These are phyloP conservation scores for Cupressus sempervirens DNA, from an alignment of 75 land plant species.

Conservation along the genomic window DNA sequence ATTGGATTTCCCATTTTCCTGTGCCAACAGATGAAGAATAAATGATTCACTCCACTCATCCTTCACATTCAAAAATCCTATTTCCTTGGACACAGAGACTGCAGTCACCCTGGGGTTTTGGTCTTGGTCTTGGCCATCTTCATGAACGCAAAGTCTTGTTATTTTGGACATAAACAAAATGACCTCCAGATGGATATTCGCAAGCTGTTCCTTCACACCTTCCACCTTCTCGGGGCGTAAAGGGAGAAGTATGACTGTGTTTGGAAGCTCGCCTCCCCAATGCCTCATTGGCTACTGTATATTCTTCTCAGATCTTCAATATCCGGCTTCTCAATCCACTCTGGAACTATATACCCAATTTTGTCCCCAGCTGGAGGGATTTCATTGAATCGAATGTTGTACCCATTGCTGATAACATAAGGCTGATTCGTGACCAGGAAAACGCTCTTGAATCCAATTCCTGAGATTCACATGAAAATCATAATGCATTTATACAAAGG, in stretches of 20 bases:
- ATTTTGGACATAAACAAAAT: constrained; percentile 63
- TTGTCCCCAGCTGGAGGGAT: no score
- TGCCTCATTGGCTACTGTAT: constrained; percentile 18
- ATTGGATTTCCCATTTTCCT: not conserved
- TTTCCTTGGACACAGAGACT: constrained; percentile 38
- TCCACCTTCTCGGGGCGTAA: constrained; percentile 49
- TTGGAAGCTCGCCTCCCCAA: constrained; percentile 27
- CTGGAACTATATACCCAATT: constrained; percentile 54
- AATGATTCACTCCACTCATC: constrained; percentile 40
- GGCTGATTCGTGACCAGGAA: no score
- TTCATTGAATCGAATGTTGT: no score
- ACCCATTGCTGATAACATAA: no score
- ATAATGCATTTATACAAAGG: no score
- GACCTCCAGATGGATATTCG: constrained; percentile 45
- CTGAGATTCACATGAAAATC: no score
- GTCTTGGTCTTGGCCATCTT: constrained; percentile 27
- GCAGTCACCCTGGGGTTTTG: constrained; percentile 11
- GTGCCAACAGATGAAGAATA: constrained; percentile 32
- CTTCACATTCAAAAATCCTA: constrained; percentile 20
- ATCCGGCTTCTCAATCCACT: constrained; percentile 56
- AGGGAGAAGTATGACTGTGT: constrained; percentile 49
- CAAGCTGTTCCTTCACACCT: constrained; percentile 49
- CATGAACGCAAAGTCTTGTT: constrained; percentile 33
- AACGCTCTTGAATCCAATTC: no score
- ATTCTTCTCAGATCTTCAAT: constrained; percentile 24